A percentile compares a stretch with the other conserved stretches of the same genome.
These are phyloP conservation scores for Schwanniomyces sp. DNA, from an alignment of 805 yeast species.

Conservation along the genomic window DNA sequence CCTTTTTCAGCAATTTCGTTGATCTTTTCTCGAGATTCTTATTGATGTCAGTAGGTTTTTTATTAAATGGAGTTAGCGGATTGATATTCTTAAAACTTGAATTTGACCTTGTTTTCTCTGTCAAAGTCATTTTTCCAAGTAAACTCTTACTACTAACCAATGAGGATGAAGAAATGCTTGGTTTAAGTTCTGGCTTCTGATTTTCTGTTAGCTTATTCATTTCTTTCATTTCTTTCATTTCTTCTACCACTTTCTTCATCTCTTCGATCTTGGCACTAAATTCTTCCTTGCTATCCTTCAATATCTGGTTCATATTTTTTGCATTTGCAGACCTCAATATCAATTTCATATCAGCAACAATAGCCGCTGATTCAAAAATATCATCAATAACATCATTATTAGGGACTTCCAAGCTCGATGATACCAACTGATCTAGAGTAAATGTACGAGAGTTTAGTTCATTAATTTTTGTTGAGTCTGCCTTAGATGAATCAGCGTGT, in stretches of 20 bases:
- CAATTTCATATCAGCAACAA: constrained; percentile 64
- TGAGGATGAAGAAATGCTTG: constrained; percentile 11
- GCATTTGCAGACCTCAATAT: constrained; percentile 58
- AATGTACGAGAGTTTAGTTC: constrained; percentile 13
- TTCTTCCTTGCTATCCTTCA: constrained; percentile 30
- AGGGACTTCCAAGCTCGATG: constrained; percentile 57
- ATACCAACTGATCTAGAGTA: constrained; percentile 58
- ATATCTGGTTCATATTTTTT: constrained; percentile 46
- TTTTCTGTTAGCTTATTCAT: constrained; percentile 1
- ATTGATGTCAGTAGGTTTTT: constrained; percentile 20
- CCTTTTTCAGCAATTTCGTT: constrained; percentile 30
- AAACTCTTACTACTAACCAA: constrained; percentile 11
- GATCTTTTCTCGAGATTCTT: constrained; percentile 32
- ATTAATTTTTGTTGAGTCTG: constrained; percentile 4
- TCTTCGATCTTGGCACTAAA: constrained; percentile 23
- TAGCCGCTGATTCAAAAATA: constrained; percentile 60
- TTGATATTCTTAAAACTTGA: constrained; percentile 23
- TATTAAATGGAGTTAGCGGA: constrained; percentile 29
- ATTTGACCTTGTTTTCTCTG: constrained; percentile 13
- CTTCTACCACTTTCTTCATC: constrained; percentile 15
- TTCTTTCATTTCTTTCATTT: constrained; percentile 6
- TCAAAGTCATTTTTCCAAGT: background rate
- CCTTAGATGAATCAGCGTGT: constrained; percentile 26
- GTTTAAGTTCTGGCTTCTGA: constrained; percentile 2
- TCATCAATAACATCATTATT: constrained; percentile 55